Evolutionary conservation across 352 stramenopile species (phyloP).

Genomic region (Phytophthora foliorum): DNA sequence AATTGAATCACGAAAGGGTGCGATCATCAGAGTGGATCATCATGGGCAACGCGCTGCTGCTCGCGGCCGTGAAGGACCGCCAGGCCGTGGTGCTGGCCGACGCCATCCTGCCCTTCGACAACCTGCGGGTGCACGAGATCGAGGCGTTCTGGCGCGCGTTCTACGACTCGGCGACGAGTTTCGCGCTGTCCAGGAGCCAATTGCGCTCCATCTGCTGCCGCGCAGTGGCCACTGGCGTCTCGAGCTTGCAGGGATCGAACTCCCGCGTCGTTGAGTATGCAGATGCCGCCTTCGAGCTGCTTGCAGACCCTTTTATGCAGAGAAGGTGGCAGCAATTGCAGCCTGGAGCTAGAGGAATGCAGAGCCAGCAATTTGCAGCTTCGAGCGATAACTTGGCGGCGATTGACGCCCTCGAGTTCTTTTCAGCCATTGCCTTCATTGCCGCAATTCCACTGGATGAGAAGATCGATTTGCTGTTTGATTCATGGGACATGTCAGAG

Average conservation of each 20-base stretch:
- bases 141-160: constrained; percentile 88
- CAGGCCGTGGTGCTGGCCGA: constrained; percentile 58
- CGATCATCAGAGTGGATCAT: constrained; percentile 16
- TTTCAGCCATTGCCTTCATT: constrained; percentile 80
- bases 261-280: constrained; percentile 51
- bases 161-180: constrained; percentile 81
- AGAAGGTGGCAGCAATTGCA: constrained; percentile 36
- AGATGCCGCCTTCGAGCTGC: constrained; percentile 68
- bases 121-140: constrained; percentile 74
- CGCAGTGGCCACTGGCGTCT: constrained; percentile 41
- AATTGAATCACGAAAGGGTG: constrained; percentile 44
- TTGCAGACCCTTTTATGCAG: constrained; percentile 43
- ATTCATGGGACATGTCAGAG: constrained; percentile 91
- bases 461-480: constrained; percentile 87
- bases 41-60: constrained; percentile 75
- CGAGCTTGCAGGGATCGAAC: constrained; percentile 51
- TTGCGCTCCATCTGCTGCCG: constrained; percentile 74
- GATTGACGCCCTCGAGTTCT: constrained; percentile 86
- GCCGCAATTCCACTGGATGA: constrained; percentile 65
- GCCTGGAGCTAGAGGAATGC: constrained; percentile 12
- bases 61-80: constrained; percentile 57
- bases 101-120: constrained; percentile 78
- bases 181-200: constrained; percentile 69
- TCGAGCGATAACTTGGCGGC: constrained; percentile 21
- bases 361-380: constrained; percentile 29